Percentiles rank a stretch among this genome's conserved stretches.
Conservation (phyloP, 805 yeast species). For the Candida ponderosae region DNA sequence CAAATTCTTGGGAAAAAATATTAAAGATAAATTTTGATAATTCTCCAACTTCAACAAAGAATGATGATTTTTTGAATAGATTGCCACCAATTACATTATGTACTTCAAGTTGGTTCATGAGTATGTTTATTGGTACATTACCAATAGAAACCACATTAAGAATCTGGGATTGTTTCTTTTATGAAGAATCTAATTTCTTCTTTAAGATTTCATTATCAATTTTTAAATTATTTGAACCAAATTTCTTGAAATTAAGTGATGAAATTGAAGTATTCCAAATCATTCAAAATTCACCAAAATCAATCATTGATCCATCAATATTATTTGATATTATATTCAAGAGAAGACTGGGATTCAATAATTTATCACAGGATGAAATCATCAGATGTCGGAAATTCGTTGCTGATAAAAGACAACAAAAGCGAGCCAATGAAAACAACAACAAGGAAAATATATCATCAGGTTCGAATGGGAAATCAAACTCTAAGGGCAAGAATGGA, state of each 20-base stretch:
- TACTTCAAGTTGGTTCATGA: conserved; percentile 98
- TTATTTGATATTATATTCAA: conserved; percentile 72
- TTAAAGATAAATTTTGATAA: conserved; percentile 29
- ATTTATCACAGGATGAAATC: conserved; percentile 76
- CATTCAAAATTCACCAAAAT: conserved; percentile 76
- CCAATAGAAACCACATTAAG: conserved; percentile 86
- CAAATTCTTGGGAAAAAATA: conserved; percentile 64
- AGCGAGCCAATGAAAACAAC: conserved; percentile 11
- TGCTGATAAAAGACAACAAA: conserved; percentile 42
- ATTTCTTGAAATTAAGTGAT: conserved; percentile 36
- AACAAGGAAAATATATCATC: too few relatives aligned
- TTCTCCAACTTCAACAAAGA: conserved; percentile 21
- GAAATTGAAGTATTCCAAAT: conserved; percentile 73
- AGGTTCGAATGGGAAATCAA: too few relatives aligned
- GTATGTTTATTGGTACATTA: conserved; percentile 82
- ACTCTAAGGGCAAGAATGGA: too few relatives aligned
- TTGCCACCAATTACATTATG: conserved; percentile 89
- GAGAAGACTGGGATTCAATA: conserved; percentile 63
- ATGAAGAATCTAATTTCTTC: conserved; percentile 82
- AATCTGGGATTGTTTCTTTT: conserved; percentile 92
- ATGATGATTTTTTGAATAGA: conserved; percentile 50
- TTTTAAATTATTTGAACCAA: conserved; percentile 66
- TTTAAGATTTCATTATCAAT: conserved; percentile 79
- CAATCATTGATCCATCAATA: conserved; percentile 57
- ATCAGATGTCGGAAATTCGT: conserved; percentile 74